Base-by-base conservation (phyloP, 2,329 filamentous ascomycete species). In the Pseudopithomyces chartarum region DNA sequence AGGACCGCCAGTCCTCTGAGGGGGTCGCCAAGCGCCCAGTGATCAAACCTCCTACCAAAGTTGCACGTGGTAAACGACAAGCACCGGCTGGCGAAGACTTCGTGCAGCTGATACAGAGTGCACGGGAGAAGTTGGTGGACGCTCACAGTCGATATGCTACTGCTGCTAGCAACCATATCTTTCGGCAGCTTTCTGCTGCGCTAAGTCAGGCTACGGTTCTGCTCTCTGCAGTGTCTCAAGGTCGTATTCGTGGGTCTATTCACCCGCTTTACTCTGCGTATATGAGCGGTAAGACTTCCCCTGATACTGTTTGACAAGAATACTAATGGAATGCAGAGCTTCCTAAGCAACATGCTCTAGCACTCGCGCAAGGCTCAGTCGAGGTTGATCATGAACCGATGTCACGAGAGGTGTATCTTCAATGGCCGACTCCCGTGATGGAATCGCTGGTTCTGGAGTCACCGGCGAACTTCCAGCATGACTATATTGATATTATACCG, bases 401-500 rank as follows among this genome's bases (percentile, higher is more conserved):
- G 29, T 70, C 66, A 62, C 61, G 75, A 59, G 62, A 80, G 50
- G 57, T 75, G 47, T 68, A 65, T 39, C 57, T 76, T 56, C 70
- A 69, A 60, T 80, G 76, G 82, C 76, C 76, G 56, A 63, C 73
- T 54, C 62, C 73, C 2, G 64, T 68, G n/a, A 50, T 62, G 15
- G 70, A 56, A 10, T 73, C 67, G 29, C 62, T 71, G 12, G 67
- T 71, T 22, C 76, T 80, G 63, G 72, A 77, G 15, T 68, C 78
- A 3, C 68, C 76, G 1, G 60, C 75, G 2, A 68, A 82, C 23
- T 96, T 97, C 67, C 90, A 94, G 71, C 82, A 84, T 60, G 85
- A 93, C 44, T 97, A 92, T 65, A 83, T 97, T 49, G 90, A 97
- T 68, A 89, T 94, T 48, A 87, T 99, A 6, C 96, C 95, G 0